Base-by-base conservation (phyloP, 768 basidiomycete genomes). In the Pleurotus tuoliensis region DNA sequence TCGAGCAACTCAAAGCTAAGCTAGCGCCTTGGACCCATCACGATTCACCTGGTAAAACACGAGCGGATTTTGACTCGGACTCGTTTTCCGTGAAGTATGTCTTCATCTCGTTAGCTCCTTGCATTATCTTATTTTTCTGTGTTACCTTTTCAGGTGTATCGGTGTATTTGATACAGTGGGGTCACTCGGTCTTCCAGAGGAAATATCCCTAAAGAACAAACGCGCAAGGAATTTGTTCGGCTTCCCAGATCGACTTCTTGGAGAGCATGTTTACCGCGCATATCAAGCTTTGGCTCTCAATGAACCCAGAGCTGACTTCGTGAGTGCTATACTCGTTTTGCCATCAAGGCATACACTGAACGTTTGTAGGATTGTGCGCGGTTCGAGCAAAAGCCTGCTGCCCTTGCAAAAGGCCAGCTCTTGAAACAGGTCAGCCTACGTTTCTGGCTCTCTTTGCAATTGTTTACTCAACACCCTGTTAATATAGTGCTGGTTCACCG, bases 131-230 rank as follows among this genome's bases (percentile, higher is more conserved):
- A 24, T 44, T 12, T 5, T 12, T 25, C n/a, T 7, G 40, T 43
- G 47, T 56, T 38, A 47, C 24, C 52, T 24, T 22, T 58, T 30
- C 60, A 86, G 83, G 67, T 86, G 85, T 59, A 62, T 90, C 53
- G 88, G 88, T 2, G 87, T 90, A 16, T 90, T 85, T 63, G 88
- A 90, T 62, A 90, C 88, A 4, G 88, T 90, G n/a, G 87, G 87
- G 12, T 78, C 87, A 9, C 66, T 88, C 25, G 87, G 87, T 8
- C 68, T 90, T 13, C 88, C 88, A 1, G 84, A 84, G 62, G 87
- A 88, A 61, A 63, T 90, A 13, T 76, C 76, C 2, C 67, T 75
- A 44, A 66, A 76, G 12, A 74, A 69, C 53, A 76, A 74, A 3
- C 37, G 39, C 2, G 41, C 41, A 37, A 53, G 27, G 22, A 53